Percentiles rank a stretch among this genome's conserved stretches.
Evolutionary conservation across 306 rosid species (phyloP).

Genomic region (Heteromeles arbutifolia): DNA sequence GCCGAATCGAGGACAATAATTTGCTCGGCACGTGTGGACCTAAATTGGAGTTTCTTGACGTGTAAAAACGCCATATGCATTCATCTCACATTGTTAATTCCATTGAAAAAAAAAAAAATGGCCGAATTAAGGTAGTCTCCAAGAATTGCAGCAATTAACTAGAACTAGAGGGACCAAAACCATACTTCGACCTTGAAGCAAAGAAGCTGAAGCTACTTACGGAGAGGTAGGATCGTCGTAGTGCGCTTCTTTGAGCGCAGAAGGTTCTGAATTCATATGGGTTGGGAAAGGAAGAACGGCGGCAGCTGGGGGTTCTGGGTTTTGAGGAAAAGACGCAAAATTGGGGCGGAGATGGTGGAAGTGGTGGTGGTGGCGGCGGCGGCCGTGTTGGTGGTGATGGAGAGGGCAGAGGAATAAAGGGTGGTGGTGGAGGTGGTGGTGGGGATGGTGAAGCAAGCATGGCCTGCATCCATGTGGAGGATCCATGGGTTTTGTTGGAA

Average conservation of each 20-base stretch:
- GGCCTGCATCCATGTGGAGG: slow-evolving; percentile 2
- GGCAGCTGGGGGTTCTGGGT: background rate
- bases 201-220: slow-evolving; percentile 18
- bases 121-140: too few relatives aligned
- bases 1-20: too few relatives aligned
- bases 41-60: too few relatives aligned
- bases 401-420: slow-evolving; percentile 8
- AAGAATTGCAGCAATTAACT: too few relatives aligned
- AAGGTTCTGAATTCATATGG: background rate
- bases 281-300: background rate
- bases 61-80: too few relatives aligned
- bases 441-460: slow-evolving; percentile 8
- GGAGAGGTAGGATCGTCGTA: background rate
- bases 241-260: background rate
- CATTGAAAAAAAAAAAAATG: too few relatives aligned
- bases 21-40: too few relatives aligned
- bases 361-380: background rate
- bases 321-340: slow-evolving; percentile 6
- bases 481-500: slow-evolving; percentile 13
- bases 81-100: too few relatives aligned
- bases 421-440: slow-evolving; percentile 7
- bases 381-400: background rate
- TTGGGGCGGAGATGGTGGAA: slow-evolving; percentile 1
- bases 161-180: too few relatives aligned
- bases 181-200: too few relatives aligned